Evolutionary conservation across 331 rosid genomes (phyloP), one percentile per base, ranked within the genome.

Genomic region (Dryas integrifolia): DNA sequence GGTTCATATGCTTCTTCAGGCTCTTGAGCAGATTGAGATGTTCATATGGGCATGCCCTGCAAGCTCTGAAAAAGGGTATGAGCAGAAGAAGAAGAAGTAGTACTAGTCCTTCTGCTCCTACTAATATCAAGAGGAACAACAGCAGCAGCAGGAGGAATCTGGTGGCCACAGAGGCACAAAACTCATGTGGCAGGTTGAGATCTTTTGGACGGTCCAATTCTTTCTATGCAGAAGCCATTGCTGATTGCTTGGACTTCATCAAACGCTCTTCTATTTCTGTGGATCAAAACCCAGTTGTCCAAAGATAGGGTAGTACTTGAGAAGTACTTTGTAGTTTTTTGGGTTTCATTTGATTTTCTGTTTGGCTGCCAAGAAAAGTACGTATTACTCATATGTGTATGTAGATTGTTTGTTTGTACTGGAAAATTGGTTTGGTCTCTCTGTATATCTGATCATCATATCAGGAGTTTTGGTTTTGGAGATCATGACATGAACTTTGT

Each of bases 171-270:
- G 62, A 69, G 39, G 14, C 8, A 21, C 71, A 52, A 52, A 30
- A 30, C 35, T 30, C 35, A 30, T 43, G 30, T 64, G 79, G 76
- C 47, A 78, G 82, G 58, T 2, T 74, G 39, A 82, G 87, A 24
- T 85, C 92, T 48, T 77, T 72, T 69, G 87, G 82, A 26, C 84
- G 91, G 72, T 86, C 91, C 14, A 92, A 92, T 56, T 87, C 98
- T 58, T 92, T 92, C 88, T 88, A 90, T 74, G 91, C 97, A 4
- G 98, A 92, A 83, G 98, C 98, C 68, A 88, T 90, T 78, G 97
- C 97, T 2, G 98, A 92, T 30, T 92, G 98, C 82, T 84, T 92
- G 90, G 96, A 92, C 77, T 92, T 90, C 74, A 92, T 92, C 81
- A 88, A 90, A 74, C 69, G 93, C 65, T 84, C 96, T 6, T 92